phyloP scores from a whole-genome alignment of 805 yeast species.

The Saturnispora ahearnii region DNA sequence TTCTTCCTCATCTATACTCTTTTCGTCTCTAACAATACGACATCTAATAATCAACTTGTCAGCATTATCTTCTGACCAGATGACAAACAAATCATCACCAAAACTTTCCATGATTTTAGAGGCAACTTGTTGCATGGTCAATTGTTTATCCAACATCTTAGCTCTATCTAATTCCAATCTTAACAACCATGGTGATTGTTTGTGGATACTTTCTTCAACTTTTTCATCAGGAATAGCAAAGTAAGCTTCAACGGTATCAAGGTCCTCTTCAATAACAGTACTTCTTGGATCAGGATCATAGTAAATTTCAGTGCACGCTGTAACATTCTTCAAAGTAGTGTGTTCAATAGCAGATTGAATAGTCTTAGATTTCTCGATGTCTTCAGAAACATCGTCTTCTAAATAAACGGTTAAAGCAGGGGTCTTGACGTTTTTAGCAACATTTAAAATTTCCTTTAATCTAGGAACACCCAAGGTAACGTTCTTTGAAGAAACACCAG shows the following conservation, averaged over 20 bases:
- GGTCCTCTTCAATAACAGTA: constrained; percentile 94
- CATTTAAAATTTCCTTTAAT: constrained; percentile 94
- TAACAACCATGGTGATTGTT: constrained; percentile 96
- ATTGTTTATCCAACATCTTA: constrained; percentile 95
- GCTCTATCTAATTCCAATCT: constrained; percentile 98
- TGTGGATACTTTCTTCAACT: constrained; percentile 86
- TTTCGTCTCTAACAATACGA: constrained; percentile 96
- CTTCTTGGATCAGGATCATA: constrained; percentile 97
- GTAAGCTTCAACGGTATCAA: constrained; percentile 94
- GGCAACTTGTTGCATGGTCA: constrained; percentile 97
- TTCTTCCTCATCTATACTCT: constrained; percentile 83
- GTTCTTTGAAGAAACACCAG: constrained; percentile 99
- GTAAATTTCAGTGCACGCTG: constrained; percentile 94
- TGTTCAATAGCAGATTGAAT: constrained; percentile 97
- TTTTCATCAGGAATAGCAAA: constrained; percentile 97
- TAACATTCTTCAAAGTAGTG: constrained; percentile 87
- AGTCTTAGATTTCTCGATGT: constrained; percentile 88
- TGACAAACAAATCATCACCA: constrained; percentile 91
- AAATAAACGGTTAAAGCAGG: constrained; percentile 97
- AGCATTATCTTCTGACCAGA: constrained; percentile 99
- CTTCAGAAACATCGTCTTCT: constrained; percentile 68
- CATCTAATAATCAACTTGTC: constrained; percentile 95
- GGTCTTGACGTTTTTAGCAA: constrained; percentile 97
- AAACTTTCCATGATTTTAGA: constrained; percentile 88
- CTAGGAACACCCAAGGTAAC: constrained; percentile 98